phyloP scores from a whole-genome alignment of 2,329 filamentous ascomycete species.

The Cercospora janseana region DNA sequence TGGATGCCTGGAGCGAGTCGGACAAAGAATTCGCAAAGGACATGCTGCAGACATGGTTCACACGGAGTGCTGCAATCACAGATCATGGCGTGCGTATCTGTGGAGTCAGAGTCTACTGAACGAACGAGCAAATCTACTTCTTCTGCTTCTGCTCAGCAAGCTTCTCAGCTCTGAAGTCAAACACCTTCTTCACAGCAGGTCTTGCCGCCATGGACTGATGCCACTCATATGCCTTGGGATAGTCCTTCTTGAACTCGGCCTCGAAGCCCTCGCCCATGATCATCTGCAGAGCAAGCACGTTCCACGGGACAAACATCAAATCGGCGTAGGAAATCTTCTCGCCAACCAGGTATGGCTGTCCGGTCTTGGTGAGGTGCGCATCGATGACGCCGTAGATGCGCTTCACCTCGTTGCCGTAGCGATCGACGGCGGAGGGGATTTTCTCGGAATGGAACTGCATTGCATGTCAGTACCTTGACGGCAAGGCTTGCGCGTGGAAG shows the following conservation, averaged over 20 bases:
- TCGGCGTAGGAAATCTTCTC: slow-evolving; percentile 46
- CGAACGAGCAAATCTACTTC: background rate
- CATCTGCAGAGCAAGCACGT: slow-evolving; percentile 17
- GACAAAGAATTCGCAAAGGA: slow-evolving; percentile 69
- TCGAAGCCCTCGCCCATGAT: slow-evolving; percentile 26
- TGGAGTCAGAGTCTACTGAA: slow-evolving; percentile 34
- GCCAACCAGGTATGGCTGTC: slow-evolving; percentile 44
- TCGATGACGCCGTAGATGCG: slow-evolving; percentile 49
- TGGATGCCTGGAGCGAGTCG: slow-evolving; percentile 71
- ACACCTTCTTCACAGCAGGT: slow-evolving; percentile 33
- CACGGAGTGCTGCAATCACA: slow-evolving; percentile 63
- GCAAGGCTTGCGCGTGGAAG: background rate
- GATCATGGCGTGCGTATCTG: slow-evolving; percentile 73
- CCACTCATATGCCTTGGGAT: slow-evolving; percentile 32
- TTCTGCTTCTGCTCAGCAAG: slow-evolving; percentile 12
- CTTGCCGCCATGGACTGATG: slow-evolving; percentile 31
- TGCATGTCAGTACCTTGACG: background rate
- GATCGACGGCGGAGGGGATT: slow-evolving; percentile 44
- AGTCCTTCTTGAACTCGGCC: slow-evolving; percentile 30
- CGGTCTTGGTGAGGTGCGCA: slow-evolving; percentile 35
- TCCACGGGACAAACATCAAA: slow-evolving; percentile 44
- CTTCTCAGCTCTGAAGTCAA: slow-evolving; percentile 28
- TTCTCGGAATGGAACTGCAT: slow-evolving; percentile 18
- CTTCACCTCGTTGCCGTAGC: slow-evolving; percentile 47
- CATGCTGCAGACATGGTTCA: slow-evolving; percentile 65